phyloP scores from a whole-genome alignment of 2,329 filamentous ascomycete species.

The Cladosporium sp. region DNA sequence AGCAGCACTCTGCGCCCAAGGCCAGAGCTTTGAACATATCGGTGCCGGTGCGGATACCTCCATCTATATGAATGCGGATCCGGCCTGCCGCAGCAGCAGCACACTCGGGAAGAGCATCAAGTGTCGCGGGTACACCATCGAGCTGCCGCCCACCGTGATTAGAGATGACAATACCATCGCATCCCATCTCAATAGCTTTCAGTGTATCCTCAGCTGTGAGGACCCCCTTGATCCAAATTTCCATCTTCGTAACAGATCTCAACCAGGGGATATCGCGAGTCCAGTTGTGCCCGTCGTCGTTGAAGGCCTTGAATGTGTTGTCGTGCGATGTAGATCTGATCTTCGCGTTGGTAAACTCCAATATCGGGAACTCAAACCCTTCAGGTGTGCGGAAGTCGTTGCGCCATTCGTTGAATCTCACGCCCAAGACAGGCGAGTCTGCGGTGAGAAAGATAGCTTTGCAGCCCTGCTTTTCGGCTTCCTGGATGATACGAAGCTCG shows the following conservation, averaged over 20 bases:
- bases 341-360: slow-evolving; percentile 28
- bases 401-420: slow-evolving; percentile 55
- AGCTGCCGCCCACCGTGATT: slow-evolving; percentile 45
- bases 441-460: slow-evolving; percentile 58
- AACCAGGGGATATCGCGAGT: slow-evolving; percentile 50
- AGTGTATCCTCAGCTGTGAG: slow-evolving; percentile 43
- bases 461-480: slow-evolving; percentile 44
- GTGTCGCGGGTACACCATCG: slow-evolving; percentile 13
- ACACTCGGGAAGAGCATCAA: slow-evolving; percentile 38
- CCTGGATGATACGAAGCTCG: slow-evolving; percentile 42
- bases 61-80: slow-evolving; percentile 64
- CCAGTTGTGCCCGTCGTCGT: slow-evolving; percentile 34
- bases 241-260: slow-evolving; percentile 48
- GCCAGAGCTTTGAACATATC: slow-evolving; percentile 61
- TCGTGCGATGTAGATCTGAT: slow-evolving; percentile 34
- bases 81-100: slow-evolving; percentile 44
- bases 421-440: slow-evolving; percentile 56
- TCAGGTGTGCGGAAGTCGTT: slow-evolving; percentile 49
- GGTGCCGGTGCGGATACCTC: slow-evolving; percentile 55
- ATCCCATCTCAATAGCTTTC: slow-evolving; percentile 56
- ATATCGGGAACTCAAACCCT: slow-evolving; percentile 32
- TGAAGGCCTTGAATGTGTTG: slow-evolving; percentile 31
- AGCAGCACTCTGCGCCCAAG: slow-evolving; percentile 53
- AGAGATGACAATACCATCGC: slow-evolving; percentile 67
- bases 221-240: slow-evolving; percentile 50